Conservation (phyloP, 2,329 filamentous ascomycete species). For the Claviceps citrina region DNA sequence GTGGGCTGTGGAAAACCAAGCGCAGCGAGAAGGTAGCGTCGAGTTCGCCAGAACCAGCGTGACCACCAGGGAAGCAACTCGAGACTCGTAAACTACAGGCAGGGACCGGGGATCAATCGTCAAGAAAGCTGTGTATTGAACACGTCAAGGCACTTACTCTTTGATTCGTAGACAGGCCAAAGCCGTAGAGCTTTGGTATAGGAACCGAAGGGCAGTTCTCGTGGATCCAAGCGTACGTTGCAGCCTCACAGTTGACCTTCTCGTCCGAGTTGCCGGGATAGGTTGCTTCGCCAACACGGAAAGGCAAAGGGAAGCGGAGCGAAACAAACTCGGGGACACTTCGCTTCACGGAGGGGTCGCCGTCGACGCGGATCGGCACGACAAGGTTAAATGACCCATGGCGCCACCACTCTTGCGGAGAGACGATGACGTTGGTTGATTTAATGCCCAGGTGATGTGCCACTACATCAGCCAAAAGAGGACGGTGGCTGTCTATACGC, state of each 20-base stretch:
- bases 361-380: not conserved
- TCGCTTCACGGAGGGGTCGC: not conserved
- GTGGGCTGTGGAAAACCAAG: constrained; percentile 8
- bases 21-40: not conserved
- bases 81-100: not conserved
- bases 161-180: constrained; percentile 10
- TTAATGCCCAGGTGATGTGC: not conserved
- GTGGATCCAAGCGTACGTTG: constrained; percentile 11
- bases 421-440: not conserved
- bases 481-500: not conserved
- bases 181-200: constrained; percentile 13
- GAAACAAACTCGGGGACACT: not conserved
- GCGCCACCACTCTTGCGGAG: not conserved
- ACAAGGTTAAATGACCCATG: not conserved
- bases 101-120: not conserved
- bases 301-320: constrained; percentile 7
- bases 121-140: not conserved
- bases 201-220: constrained; percentile 11
- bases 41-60: not conserved
- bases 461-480: not conserved
- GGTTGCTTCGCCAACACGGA: constrained; percentile 20
- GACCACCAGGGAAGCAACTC: not conserved
- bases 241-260: constrained; percentile 18
- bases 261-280: constrained; percentile 26
- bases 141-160: constrained; percentile 5